Evolutionary conservation across 169 alveolate genomes (phyloP), one percentile per base, ranked within the genome.

Genomic region (Plasmodium vivax): DNA sequence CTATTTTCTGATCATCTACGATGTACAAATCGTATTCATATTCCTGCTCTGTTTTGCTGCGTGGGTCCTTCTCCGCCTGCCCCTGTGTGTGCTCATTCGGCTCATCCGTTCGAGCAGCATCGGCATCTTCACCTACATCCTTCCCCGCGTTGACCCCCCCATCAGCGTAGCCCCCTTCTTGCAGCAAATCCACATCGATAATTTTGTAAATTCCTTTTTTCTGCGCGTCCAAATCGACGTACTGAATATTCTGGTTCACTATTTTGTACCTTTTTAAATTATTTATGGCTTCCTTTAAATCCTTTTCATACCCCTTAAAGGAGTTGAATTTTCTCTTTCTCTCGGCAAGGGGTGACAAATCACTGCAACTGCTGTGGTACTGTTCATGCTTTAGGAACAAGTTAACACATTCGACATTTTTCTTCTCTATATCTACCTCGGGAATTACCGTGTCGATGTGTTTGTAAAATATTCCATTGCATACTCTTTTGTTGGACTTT

Each of bases 1-100:
- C 75, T 90, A 90, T 62, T 74, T 80, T 90, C 83, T 90, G 74
- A 7, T 90, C 73, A 43, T 90, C 94, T 47, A 90, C n/a, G 62
- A 90, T 47, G 58, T 90, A 90, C 43, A 90, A 80, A 79, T 90
- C 94, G 41, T 90, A 90, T 43, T 90, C 94, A 80, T 73, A 90
- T 23, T 80, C 45, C 8, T 45, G 58, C 27, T 43, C 75, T 9
- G 72, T 41, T 12, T 79, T 1, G n/a, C n/a, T 74, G 27, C 34
- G 45, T 45, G 47, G 32, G 16, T 19, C 43, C 14, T 51, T 71
- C 45, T 56, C 41, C 82, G 56, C 47, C 32, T 73, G 34, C 38
- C 34, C 45, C 68, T 43, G 73, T 9, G 27, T 47, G 27, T 8
- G 38, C 9, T 83, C 58, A 4, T 45, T 38, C 41, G 3, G 7